Base-by-base conservation (phyloP, 768 basidiomycete species). In the Zangia roseola region DNA sequence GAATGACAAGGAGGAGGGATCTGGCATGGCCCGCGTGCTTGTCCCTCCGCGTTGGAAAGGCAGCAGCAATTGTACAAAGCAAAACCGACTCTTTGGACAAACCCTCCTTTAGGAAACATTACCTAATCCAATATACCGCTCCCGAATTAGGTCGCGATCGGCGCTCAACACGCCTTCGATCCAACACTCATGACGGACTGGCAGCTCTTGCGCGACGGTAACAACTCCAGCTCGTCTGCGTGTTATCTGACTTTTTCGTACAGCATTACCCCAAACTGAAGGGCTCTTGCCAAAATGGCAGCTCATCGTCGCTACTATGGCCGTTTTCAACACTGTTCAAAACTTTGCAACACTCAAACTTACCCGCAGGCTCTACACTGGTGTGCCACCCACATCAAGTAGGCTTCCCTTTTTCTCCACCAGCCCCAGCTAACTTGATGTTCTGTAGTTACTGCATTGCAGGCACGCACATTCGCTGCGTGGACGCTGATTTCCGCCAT, bases 401-500 rank as follows among this genome's bases (percentile, higher is more conserved):
- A 54, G 45, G 59, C 6, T 14, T 14, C 14, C 30, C 43, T 13
- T 40, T 21, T 19, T 28, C 26, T 54, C 0, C n/a, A 19, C 10
- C 12, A 13, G 16, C 0, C 13, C 5, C 12, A 13, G 20, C 33
- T 16, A 16, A 16, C 21, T 10, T 31, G 36, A 41, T 16, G 1
- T 17, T 9, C 47, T 35, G 7, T 69, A 95, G 95, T 99, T 10
- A 94, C 91, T 7, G 69, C 77, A 16, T 77, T 98, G 17, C 91
- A 94, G 56, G 88, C 91, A 31, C 80, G 95, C 39, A 90, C 93
- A 5, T 97, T 97, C 64, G 94, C 81, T 1, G 77, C 82, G 1
- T 99, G 95, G 95, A 97, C 94, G 0, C 67, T 95, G 43, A 85
- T 88, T 5, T 82, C 91, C 8, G 91, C 89, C 20, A 71, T 88